Conservation (phyloP, 768 basidiomycete genomes). For the Trametes cingulata region DNA sequence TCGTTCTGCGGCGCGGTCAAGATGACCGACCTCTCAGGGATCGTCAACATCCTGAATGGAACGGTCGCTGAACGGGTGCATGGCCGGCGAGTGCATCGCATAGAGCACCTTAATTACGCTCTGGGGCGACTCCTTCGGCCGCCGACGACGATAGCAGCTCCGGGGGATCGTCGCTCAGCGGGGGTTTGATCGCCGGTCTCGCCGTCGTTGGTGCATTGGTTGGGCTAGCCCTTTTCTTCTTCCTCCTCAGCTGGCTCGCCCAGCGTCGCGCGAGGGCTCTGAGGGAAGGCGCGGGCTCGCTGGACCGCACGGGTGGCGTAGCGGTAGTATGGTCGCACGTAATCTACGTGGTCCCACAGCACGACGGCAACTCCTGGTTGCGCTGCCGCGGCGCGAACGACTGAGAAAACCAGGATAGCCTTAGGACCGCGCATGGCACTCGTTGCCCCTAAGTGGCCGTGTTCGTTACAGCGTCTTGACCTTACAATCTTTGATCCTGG, state of each 20-base stretch:
- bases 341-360: slow-evolving; percentile 58
- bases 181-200: slow-evolving; percentile 89
- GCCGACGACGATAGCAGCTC: slow-evolving; percentile 21
- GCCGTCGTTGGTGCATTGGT: slow-evolving; percentile 78
- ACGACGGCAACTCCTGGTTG: slow-evolving; percentile 12
- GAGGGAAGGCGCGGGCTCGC: slow-evolving; percentile 34
- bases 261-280: slow-evolving; percentile 71
- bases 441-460: no score
- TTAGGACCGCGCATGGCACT: no score
- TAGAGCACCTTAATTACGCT: slow-evolving; percentile 73
- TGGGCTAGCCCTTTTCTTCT: slow-evolving; percentile 53
- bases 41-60: slow-evolving; percentile 68
- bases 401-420: slow-evolving; percentile 49
- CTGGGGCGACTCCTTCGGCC: slow-evolving; percentile 40
- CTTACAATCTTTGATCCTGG: no score
- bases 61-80: slow-evolving; percentile 69
- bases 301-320: slow-evolving; percentile 48
- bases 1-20: slow-evolving; percentile 70
- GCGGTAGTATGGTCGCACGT: slow-evolving; percentile 69
- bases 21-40: slow-evolving; percentile 50
- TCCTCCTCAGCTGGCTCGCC: slow-evolving; percentile 59
- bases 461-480: no score
- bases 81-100: slow-evolving; percentile 85
- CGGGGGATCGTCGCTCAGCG: slow-evolving; percentile 50
- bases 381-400: slow-evolving; percentile 12